phyloP scores from a whole-genome alignment of 305 asterid species.

The Salvia sclarea region DNA sequence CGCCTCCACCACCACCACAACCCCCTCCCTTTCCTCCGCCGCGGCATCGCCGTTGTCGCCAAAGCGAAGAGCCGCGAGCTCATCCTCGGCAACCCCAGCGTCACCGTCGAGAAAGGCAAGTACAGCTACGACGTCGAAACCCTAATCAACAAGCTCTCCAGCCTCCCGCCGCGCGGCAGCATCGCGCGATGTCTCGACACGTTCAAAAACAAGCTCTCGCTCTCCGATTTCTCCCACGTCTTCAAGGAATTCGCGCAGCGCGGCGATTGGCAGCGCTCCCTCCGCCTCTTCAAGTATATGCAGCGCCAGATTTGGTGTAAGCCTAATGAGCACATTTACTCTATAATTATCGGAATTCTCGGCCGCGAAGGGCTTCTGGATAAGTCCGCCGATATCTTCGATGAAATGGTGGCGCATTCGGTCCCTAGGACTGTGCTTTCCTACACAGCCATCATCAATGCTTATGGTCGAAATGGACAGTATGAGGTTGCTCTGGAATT shows the following conservation, averaged over 20 bases:
- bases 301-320: constrained; percentile 97
- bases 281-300: constrained; percentile 89
- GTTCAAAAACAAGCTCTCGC: constrained; percentile 86
- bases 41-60: constrained; percentile 44
- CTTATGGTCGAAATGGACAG: constrained; percentile 89
- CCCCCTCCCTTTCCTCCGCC: constrained; percentile 38
- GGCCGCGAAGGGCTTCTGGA: constrained; percentile 89
- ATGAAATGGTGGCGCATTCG: constrained; percentile 73
- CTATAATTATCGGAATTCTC: constrained; percentile 71
- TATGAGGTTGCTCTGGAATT: constrained; percentile 65
- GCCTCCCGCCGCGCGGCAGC: constrained; percentile 99
- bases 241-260: constrained; percentile 90
- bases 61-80: constrained; percentile 67
- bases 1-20: constrained; percentile 36
- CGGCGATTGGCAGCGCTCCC: constrained; percentile 95
- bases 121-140: constrained; percentile 94
- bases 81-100: constrained; percentile 81
- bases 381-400: constrained; percentile 81
- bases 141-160: constrained; percentile 90
- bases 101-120: constrained; percentile 92
- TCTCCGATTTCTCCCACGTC: constrained; percentile 70
- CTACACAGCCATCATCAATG: constrained; percentile 83
- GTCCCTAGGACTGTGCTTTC: constrained; percentile 71
- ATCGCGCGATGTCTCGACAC: constrained; percentile 90
- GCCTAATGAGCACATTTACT: constrained; percentile 85